phyloP scores from a whole-genome alignment of 2,329 filamentous ascomycete genomes.

The Rhynchosporium secalis region DNA sequence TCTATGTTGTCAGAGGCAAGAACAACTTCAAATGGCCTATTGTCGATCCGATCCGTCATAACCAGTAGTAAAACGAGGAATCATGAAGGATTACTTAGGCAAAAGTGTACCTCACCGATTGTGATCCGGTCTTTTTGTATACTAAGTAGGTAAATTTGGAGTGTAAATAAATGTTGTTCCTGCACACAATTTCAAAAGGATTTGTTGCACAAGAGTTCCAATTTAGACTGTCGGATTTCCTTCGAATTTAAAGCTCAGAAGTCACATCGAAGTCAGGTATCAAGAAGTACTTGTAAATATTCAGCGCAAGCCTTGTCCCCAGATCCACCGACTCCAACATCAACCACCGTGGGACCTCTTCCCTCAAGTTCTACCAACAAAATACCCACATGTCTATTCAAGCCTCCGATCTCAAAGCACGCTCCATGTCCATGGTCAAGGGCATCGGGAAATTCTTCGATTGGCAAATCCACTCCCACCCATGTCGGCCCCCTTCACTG shows the following conservation, averaged over 20 bases:
- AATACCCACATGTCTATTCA: not conserved
- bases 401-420: not conserved
- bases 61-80: conserved; percentile 18
- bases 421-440: conserved; percentile 5
- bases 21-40: conserved; percentile 50
- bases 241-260: too few relatives aligned
- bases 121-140: too few relatives aligned
- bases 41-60: conserved; percentile 27
- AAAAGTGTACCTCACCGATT: not conserved
- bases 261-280: too few relatives aligned
- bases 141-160: too few relatives aligned
- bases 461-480: not conserved
- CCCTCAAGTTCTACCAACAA: not conserved
- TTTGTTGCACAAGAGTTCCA: too few relatives aligned
- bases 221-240: too few relatives aligned
- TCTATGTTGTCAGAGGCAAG: conserved; percentile 47
- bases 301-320: not conserved
- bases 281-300: too few relatives aligned
- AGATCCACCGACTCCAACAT: not conserved
- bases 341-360: not conserved
- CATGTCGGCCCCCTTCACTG: not conserved
- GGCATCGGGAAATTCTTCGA: conserved; percentile 1
- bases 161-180: too few relatives aligned
- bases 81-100: not conserved
- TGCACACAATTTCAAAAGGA: too few relatives aligned